These are phyloP conservation scores for Entomortierella beljakovae DNA, from an alignment of 192 early-diverging fungal genomes.

Conservation along the genomic window DNA sequence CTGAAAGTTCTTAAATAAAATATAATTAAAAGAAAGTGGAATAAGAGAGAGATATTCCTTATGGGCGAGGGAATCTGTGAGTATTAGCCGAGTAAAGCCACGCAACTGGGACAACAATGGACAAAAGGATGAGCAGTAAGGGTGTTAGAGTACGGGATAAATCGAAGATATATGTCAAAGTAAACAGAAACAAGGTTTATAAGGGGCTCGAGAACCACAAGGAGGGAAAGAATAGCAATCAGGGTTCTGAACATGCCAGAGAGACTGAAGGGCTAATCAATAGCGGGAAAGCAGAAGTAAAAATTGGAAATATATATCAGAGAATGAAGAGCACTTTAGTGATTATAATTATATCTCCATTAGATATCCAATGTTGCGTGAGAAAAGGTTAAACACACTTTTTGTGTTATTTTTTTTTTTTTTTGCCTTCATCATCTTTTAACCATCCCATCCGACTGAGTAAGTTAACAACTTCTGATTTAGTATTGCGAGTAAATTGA, in stretches of 20 bases:
- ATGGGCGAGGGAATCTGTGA: neutral
- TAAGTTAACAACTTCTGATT: too few relatives aligned
- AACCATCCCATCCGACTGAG: too few relatives aligned
- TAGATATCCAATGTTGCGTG: too few relatives aligned
- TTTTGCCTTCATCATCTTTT: too few relatives aligned
- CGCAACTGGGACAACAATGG: slow-evolving; percentile 7
- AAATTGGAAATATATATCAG: slow-evolving; percentile 1
- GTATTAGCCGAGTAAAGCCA: neutral
- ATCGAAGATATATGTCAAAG: neutral
- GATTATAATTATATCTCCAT: too few relatives aligned
- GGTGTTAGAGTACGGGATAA: slow-evolving; percentile 1
- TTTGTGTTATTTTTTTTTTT: too few relatives aligned
- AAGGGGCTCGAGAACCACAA: slow-evolving; percentile 13
- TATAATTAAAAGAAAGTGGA: neutral
- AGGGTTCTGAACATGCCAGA: neutral
- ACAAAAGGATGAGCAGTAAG: slow-evolving; percentile 5
- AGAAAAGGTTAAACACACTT: too few relatives aligned
- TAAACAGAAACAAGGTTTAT: slow-evolving; percentile 20
- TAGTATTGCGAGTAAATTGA: too few relatives aligned
- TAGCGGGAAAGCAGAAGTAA: neutral
- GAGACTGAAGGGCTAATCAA: neutral
- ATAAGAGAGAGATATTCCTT: neutral
- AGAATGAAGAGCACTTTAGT: too few relatives aligned
- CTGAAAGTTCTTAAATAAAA: too few relatives aligned
- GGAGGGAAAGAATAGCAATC: neutral